These are phyloP conservation scores for Nicotiana tomentosiformis DNA, from an alignment of 257 asterid species.

Conservation along the genomic window DNA sequence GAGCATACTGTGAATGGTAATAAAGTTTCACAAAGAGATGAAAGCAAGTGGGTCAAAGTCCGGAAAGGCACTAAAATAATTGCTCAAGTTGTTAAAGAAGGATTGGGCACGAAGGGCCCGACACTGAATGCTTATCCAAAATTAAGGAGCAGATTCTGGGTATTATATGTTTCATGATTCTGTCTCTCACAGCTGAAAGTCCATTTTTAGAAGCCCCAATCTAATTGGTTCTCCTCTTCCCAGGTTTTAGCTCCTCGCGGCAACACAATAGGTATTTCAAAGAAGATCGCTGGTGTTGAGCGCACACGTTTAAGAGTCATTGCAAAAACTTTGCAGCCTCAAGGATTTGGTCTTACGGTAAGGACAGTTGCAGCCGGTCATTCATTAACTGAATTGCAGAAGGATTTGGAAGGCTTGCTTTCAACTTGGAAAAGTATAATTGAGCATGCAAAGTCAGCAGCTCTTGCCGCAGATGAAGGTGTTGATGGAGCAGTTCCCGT, in stretches of 20 bases:
- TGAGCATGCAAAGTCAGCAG: constrained; percentile 89
- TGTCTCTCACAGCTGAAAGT: constrained; percentile 19
- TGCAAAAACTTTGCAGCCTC: constrained; percentile 88
- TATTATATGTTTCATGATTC: constrained; percentile 28
- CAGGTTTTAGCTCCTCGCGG: constrained; percentile 71
- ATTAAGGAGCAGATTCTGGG: constrained; percentile 98
- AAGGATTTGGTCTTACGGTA: constrained; percentile 85
- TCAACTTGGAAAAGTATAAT: constrained; percentile 77
- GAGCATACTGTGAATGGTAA: constrained; percentile 18
- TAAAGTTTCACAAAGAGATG: constrained; percentile 23
- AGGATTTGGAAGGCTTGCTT: constrained; percentile 80
- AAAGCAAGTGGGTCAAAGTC: constrained; percentile 60
- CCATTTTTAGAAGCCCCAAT: constrained; percentile 9
- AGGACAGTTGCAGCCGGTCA: constrained; percentile 94
- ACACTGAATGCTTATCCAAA: constrained; percentile 87
- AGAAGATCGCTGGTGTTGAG: constrained; percentile 88
- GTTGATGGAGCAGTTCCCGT: constrained; percentile 90
- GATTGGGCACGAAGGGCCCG: constrained; percentile 92
- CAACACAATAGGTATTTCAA: constrained; percentile 72
- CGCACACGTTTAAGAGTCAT: constrained; percentile 76
- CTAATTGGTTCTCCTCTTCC: constrained; percentile 25
- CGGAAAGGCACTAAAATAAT: constrained; percentile 76
- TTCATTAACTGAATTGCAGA: constrained; percentile 75
- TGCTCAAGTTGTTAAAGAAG: constrained; percentile 96
- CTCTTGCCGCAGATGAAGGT: constrained; percentile 99